phyloP scores from a whole-genome alignment of 495 filamentous ascomycete species.

The Bacidia gigantensis region DNA sequence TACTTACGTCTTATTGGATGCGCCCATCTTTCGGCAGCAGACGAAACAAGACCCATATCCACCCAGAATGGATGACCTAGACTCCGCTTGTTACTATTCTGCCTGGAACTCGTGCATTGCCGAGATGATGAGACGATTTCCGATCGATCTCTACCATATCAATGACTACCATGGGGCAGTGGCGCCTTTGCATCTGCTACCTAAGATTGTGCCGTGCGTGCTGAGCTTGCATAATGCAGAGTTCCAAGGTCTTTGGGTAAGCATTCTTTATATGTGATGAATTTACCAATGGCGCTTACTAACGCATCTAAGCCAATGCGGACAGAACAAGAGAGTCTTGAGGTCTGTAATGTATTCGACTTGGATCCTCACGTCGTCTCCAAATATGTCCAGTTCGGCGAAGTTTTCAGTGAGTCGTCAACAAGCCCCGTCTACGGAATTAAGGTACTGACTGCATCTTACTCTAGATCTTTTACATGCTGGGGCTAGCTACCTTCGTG shows the following conservation, averaged over 20 bases:
- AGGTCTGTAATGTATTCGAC: slow-evolving; percentile 62
- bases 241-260: slow-evolving; percentile 56
- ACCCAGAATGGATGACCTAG: slow-evolving; percentile 33
- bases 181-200: slow-evolving; percentile 55
- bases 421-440: background rate
- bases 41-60: slow-evolving; percentile 31
- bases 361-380: slow-evolving; percentile 32
- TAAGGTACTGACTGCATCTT: background rate
- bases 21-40: slow-evolving; percentile 32
- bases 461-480: slow-evolving; percentile 43
- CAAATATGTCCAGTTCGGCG: slow-evolving; percentile 54
- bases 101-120: slow-evolving; percentile 52
- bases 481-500: slow-evolving; percentile 52
- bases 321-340: slow-evolving; percentile 40
- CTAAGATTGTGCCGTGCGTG: slow-evolving; percentile 44
- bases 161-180: slow-evolving; percentile 71
- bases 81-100: slow-evolving; percentile 45
- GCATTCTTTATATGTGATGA: too few relatives aligned
- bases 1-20: slow-evolving; percentile 33
- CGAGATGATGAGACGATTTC: slow-evolving; percentile 37
- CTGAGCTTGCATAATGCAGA: slow-evolving; percentile 49
- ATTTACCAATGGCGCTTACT: too few relatives aligned
- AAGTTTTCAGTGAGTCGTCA: slow-evolving; percentile 40
- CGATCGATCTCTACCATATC: slow-evolving; percentile 61
- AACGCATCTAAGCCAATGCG: too few relatives aligned